Percentiles rank a stretch among this genome's conserved stretches.
phyloP scores from a whole-genome alignment of 257 asterid species.

The Voacanga thouarsii region DNA sequence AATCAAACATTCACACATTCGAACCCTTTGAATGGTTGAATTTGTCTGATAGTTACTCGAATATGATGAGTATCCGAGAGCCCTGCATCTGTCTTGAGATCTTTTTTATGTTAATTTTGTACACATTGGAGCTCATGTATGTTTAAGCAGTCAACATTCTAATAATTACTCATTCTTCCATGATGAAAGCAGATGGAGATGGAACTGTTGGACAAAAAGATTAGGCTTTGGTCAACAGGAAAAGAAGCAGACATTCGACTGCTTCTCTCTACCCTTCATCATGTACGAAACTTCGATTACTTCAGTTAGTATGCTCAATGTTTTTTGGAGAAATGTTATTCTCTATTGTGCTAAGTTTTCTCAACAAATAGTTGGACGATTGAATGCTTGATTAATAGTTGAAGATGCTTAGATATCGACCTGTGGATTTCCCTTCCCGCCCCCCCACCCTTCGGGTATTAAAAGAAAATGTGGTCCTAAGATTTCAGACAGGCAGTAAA shows the following conservation, averaged over 20 bases:
- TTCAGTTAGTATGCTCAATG: neutral
- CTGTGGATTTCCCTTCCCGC: no score
- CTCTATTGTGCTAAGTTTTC: neutral
- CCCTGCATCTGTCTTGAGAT: neutral
- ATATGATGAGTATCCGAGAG: neutral
- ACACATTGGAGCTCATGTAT: neutral
- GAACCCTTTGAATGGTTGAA: neutral
- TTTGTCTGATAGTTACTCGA: neutral
- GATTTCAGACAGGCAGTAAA: neutral
- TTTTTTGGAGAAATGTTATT: no score
- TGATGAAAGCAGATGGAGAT: constrained; percentile 37
- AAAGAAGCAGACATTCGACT: constrained; percentile 63
- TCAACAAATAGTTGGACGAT: neutral
- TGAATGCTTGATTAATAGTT: neutral
- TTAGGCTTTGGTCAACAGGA: constrained; percentile 61
- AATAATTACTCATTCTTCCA: constrained; percentile 1
- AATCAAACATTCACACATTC: neutral
- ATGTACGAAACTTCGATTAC: constrained; percentile 37
- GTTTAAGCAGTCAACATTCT: neutral
- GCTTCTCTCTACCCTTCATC: constrained; percentile 67
- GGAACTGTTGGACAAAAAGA: constrained; percentile 50
- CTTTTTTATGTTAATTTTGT: no score
- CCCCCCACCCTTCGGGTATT: no score
- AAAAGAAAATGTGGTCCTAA: neutral
- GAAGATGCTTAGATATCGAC: no score